A percentile compares a stretch with the other conserved stretches of the same genome.
Conservation (phyloP, 1,284 basidiomycete species). For the Takashimella tepidaria region DNA sequence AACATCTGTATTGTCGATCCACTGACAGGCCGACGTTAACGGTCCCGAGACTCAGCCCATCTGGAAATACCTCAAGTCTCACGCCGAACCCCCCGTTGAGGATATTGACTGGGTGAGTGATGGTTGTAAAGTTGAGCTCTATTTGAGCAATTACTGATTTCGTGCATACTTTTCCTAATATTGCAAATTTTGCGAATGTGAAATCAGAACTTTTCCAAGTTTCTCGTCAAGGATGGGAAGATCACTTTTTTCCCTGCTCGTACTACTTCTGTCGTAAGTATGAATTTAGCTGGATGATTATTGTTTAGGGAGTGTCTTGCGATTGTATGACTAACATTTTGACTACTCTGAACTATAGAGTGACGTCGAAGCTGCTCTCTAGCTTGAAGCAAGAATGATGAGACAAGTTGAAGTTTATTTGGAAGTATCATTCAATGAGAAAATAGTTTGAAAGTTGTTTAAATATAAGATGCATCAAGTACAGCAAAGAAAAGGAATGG, state of each 20-base stretch:
- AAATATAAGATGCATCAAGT: not conserved
- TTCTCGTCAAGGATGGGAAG: constrained; percentile 51
- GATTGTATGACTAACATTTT: too few relatives aligned
- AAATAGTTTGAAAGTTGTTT: too few relatives aligned
- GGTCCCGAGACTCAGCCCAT: constrained; percentile 51
- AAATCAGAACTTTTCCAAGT: constrained; percentile 50
- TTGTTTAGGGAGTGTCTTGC: too few relatives aligned
- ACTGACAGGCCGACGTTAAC: constrained; percentile 49
- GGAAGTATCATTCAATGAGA: too few relatives aligned
- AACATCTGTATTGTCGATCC: not conserved
- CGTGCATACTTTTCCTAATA: too few relatives aligned
- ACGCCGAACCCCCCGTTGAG: constrained; percentile 37
- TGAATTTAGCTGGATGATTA: too few relatives aligned
- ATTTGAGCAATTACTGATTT: too few relatives aligned
- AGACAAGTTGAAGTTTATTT: too few relatives aligned
- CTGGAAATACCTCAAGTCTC: constrained; percentile 50
- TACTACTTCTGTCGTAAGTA: constrained; percentile 47
- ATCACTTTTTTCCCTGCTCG: constrained; percentile 51
- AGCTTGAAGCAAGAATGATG: too few relatives aligned
- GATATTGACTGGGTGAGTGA: constrained; percentile 45
- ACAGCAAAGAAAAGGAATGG: not conserved
- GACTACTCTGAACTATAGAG: too few relatives aligned
- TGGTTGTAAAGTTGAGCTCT: too few relatives aligned
- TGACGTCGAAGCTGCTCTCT: constrained; percentile 35
- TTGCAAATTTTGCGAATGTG: constrained; percentile 17